Base-by-base conservation (phyloP, 805 yeast genomes). In the Yamadazyma scolyti region DNA sequence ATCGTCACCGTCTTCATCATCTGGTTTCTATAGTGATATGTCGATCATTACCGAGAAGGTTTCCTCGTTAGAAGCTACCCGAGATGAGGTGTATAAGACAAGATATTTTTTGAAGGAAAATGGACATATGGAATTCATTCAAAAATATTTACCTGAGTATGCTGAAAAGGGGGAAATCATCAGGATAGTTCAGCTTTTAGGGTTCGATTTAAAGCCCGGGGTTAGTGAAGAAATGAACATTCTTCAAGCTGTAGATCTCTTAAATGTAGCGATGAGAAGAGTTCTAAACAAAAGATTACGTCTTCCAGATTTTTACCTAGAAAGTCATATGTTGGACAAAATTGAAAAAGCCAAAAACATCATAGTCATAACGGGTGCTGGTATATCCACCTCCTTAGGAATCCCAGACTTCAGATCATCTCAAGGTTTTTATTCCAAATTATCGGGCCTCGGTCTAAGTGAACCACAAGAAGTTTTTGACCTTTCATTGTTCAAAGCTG, bases 111-210 rank as follows among this genome's bases (percentile, higher is more conserved):
- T 88, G 31, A 82, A 81, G 46, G 50, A 58, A 3, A 53, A 73
- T 36, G 96, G 96, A 0, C 65, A 73, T 19, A 57, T 68, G 37
- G 53, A 58, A 34, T 87, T 87, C 45, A 51, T 86, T 25, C 75
- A 75, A 34, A 63, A 65, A 28, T 82, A 74, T 39, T 52, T 85
- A 12, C 84, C 89, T 2, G 68, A 70, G 2, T 71, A 72, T 4
- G 79, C 86, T 15, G 65, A 73, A 14, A 66, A 76, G 4, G 68
- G 73, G 10, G 81, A 81, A 43, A 64, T 84, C 4, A 50, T 77
- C 18, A 63, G 61, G 27, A 58, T 83, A 28, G 73, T 82, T 8
- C 64, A 75, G 28, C 58, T 80, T 23, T 52, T 88, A 15, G 96
- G 96, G 1, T 86, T 73, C 46, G 38, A 52, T 42, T n/a, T n/a